A percentile compares a stretch with the other conserved stretches of the same genome.
Conservation (phyloP, 129 eudicot genomes). For the Lactuca saligna region DNA sequence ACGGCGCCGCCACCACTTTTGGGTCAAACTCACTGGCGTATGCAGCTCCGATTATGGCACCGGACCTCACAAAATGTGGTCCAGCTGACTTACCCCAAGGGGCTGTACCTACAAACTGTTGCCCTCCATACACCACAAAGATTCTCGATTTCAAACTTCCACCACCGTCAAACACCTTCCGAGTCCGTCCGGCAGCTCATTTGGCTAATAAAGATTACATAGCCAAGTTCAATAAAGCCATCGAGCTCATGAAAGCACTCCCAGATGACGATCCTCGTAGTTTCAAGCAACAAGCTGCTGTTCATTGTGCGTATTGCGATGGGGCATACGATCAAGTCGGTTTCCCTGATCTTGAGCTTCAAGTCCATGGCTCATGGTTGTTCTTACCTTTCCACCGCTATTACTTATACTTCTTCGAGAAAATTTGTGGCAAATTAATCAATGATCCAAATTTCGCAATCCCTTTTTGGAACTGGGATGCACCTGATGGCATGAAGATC, state of each 20-base stretch:
- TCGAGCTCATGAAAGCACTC: slow-evolving; percentile 59
- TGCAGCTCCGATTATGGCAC: slow-evolving; percentile 58
- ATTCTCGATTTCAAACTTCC: slow-evolving; percentile 42
- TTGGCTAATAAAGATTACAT: slow-evolving; percentile 36
- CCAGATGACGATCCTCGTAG: slow-evolving; percentile 58
- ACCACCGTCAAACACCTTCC: slow-evolving; percentile 20
- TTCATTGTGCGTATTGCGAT: slow-evolving; percentile 76
- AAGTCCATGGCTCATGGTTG: slow-evolving; percentile 64
- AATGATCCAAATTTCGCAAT: slow-evolving; percentile 48
- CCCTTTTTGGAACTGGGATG: slow-evolving; percentile 63
- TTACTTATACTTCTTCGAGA: slow-evolving; percentile 57
- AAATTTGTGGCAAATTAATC: slow-evolving; percentile 52
- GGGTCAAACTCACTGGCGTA: slow-evolving; percentile 35
- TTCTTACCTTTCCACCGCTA: slow-evolving; percentile 68
- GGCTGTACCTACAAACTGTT: slow-evolving; percentile 43
- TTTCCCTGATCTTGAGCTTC: slow-evolving; percentile 49
- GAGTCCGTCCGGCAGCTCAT: slow-evolving; percentile 59
- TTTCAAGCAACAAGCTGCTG: slow-evolving; percentile 57
- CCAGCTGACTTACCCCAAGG: slow-evolving; percentile 54
- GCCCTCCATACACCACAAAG: slow-evolving; percentile 49
- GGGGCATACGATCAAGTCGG: slow-evolving; percentile 57
- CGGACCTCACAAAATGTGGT: slow-evolving; percentile 57
- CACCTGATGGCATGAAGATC: slow-evolving; percentile 51
- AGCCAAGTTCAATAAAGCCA: slow-evolving; percentile 49
- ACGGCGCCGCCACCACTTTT: slow-evolving; percentile 47